A percentile compares a stretch with the other conserved stretches of the same genome.
Conservation (phyloP, 208 protist genomes). For the Trichomonas gallinae region DNA sequence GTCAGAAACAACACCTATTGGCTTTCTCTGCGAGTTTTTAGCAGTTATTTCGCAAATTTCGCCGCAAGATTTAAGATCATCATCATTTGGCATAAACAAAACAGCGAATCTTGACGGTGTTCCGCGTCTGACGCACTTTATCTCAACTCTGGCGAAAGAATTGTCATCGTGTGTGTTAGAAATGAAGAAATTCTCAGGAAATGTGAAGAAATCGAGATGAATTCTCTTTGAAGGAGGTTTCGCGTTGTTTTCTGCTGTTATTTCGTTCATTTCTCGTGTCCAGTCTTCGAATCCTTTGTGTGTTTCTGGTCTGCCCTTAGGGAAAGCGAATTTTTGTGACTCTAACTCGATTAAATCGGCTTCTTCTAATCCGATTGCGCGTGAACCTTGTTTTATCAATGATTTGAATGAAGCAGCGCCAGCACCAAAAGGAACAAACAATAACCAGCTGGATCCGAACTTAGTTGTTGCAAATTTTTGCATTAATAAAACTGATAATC, state of each 20-base stretch:
- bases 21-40: not conserved
- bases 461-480: not conserved
- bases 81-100: not conserved
- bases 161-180: not conserved
- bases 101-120: not conserved
- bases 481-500: not conserved
- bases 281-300: not conserved
- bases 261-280: not conserved
- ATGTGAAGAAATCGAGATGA: not conserved
- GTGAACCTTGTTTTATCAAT: not conserved
- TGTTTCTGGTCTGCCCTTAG: slow-evolving; percentile 20
- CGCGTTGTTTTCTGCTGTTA: not conserved
- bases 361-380: slow-evolving; percentile 20
- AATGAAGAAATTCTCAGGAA: not conserved
- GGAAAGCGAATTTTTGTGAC: not conserved
- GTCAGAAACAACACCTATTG: not conserved
- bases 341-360: slow-evolving; percentile 5
- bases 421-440: slow-evolving; percentile 17
- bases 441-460: slow-evolving; percentile 9
- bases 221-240: not conserved
- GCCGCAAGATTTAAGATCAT: not conserved
- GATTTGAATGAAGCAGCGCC: not conserved
- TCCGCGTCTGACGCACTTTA: not conserved
- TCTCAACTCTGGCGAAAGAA: not conserved
- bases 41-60: not conserved